Base-by-base conservation (phyloP, 805 yeast genomes). In the Wickerhamiella sergipiensis region DNA sequence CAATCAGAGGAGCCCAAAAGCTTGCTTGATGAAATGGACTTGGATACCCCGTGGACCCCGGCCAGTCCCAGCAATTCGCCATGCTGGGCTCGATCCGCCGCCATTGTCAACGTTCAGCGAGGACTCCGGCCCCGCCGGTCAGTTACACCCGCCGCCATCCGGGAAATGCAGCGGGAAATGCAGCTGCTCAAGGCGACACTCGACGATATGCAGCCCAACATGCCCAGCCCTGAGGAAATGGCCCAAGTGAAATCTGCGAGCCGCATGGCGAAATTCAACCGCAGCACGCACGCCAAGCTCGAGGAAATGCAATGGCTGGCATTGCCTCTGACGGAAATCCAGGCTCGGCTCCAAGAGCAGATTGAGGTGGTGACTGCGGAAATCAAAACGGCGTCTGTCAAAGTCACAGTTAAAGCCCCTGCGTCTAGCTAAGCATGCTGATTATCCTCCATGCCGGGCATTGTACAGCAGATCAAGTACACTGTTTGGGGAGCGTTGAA, bases 401-500 rank as follows among this genome's bases (percentile, higher is more conserved):
- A n/a, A n/a, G 13, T n/a, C 8, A 24, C 26, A 6, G 8, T 24
- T 8, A 24, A 24, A 24, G 8, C 5, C 26, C 8, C 8, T 6
- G 26, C 5, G 40, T 6, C 18, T 36, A 36, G 19, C 19, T 36
- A 36, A 36, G 17, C 19, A 36, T n/a, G 19, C 17, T 23, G n/a
- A 5, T 23, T 44, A 44, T 18, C 15, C 8, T 6, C 13, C 36
- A 39, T 42, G 45, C 12, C 48, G 38, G 17, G 19, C 3, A 4
- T 43, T 4, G 18, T 49, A 2, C 46, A 24, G 18, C 56, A 53
- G 23, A 24, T 47, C 5, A 40, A 43, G 31, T 53, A 45, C 33
- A 49, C 51, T 3, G 22, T 50, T 1, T 53, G 56, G 56, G 47
- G 52, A 2, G 24, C 49, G 2, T 33, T 38, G 15, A 22, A 50